Evolutionary conservation across 352 stramenopile genomes (phyloP).

Genomic region (Pythium dissimile): DNA sequence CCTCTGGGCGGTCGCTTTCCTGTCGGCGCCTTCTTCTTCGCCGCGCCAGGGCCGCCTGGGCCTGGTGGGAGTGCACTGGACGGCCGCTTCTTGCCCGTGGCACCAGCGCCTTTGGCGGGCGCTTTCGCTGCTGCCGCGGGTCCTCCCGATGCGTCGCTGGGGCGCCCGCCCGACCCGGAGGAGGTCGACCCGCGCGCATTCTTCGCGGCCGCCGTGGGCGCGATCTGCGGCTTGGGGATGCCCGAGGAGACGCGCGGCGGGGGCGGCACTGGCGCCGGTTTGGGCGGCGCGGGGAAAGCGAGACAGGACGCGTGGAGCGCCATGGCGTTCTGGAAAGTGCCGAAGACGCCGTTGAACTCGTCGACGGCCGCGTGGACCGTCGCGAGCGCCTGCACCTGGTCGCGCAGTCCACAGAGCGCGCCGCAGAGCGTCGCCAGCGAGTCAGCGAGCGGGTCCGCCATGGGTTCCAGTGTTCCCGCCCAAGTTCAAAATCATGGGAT

Average conservation of each 20-base stretch:
- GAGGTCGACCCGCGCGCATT: background rate
- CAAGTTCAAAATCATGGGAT: constrained; percentile 20
- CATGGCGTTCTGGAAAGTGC: constrained; percentile 73
- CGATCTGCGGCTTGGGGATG: constrained; percentile 38
- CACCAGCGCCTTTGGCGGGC: background rate
- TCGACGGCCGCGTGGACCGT: constrained; percentile 62
- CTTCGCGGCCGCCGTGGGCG: background rate
- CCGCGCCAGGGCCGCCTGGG: background rate
- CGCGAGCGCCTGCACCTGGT: constrained; percentile 61
- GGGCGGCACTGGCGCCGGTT: constrained; percentile 3
- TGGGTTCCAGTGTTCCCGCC: background rate
- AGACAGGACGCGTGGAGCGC: constrained; percentile 74
- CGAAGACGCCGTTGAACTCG: constrained; percentile 49
- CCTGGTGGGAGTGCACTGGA: background rate
- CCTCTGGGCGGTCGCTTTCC: constrained; percentile 12
- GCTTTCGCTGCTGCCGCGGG: background rate
- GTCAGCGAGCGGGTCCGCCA: constrained; percentile 39
- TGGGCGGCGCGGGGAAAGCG: constrained; percentile 39
- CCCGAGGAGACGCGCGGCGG: constrained; percentile 23
- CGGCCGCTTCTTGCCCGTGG: constrained; percentile 12
- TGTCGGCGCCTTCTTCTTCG: constrained; percentile 19
- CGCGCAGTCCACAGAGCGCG: constrained; percentile 60
- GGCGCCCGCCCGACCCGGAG: background rate
- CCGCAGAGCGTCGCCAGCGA: constrained; percentile 57
- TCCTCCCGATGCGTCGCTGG: constrained; percentile 7